Base-by-base conservation (phyloP, 2,329 filamentous ascomycete species). In the Calonectria ilicicola region DNA sequence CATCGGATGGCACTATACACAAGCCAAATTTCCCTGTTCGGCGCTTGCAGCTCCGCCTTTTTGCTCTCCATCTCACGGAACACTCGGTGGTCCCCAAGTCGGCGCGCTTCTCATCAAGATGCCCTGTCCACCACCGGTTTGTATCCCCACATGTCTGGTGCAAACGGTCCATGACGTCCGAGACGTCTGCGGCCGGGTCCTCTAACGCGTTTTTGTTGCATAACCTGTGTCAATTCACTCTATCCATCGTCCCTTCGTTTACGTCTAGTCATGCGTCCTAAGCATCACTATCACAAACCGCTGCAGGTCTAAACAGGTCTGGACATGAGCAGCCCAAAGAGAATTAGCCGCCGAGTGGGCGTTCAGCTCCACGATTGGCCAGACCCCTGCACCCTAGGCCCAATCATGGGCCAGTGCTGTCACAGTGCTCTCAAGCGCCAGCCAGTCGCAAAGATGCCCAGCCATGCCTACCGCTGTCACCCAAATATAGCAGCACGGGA, bases 381-480 rank as follows among this genome's bases (percentile, higher is more conserved):
- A 38, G 69, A 53, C 72, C 67, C 67, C 21, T 72, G 65, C 32
- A 23, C 47, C 17, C 44, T 40, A n/a, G 29, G 62, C 56, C 80
- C 82, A 80, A 80, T 80, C 76, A 79, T 76, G 73, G 74, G 67
- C 65, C 64, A 67, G 65, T 49, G 64, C 71, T 56, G 72, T 74
- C 70, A 73, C 73, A 72, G 62, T 74, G 83, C 77, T 85, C 82
- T 83, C 84, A 83, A 84, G 83, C 84, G 83, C 83, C 82, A 85
- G 80, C 81, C 82, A 82, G 76, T 81, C 74, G 77, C 72, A 71
- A 73, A 71, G 51, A 49, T 69, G 69, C 65, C 53, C 29, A 46
- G 53, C 75, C 77, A 76, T 75, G 70, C 74, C 73, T 74, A 70
- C 65, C 67, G 74, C 75, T 79, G 77, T 80, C 74, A 77, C 63